Conservation (phyloP, 1,284 basidiomycete species). For the Moesziomyces globuligerus region DNA sequence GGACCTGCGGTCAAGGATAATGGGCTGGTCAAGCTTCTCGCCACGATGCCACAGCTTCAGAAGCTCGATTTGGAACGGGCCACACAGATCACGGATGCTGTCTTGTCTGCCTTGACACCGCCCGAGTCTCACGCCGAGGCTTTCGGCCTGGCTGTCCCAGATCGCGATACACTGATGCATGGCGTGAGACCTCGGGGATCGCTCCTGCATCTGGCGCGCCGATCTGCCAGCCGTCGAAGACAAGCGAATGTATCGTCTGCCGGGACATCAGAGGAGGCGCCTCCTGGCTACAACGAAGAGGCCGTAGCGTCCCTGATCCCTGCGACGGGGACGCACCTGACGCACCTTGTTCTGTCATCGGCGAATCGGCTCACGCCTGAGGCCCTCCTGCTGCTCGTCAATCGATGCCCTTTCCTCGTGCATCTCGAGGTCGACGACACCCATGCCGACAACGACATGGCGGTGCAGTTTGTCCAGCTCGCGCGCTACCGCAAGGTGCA, state of each 20-base stretch:
- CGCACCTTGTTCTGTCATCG: constrained; percentile 77
- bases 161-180: constrained; percentile 23
- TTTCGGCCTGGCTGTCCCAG: constrained; percentile 28
- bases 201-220: constrained; percentile 20
- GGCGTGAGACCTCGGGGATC: constrained; percentile 26
- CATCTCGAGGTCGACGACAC: constrained; percentile 60
- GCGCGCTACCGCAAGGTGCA: constrained; percentile 35
- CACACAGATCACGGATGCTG: constrained; percentile 77
- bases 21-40: constrained; percentile 78
- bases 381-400: constrained; percentile 43
- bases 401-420: constrained; percentile 40
- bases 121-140: constrained; percentile 68
- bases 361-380: constrained; percentile 28
- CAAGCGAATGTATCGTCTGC: constrained; percentile 18
- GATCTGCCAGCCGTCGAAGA: constrained; percentile 37
- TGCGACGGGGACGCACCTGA: constrained; percentile 74
- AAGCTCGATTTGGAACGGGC: constrained; percentile 87
- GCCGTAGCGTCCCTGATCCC: constrained; percentile 40
- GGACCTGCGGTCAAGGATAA: constrained; percentile 70
- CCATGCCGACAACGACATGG: constrained; percentile 39
- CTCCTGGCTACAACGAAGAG: constrained; percentile 24
- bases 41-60: constrained; percentile 77
- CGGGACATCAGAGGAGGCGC: constrained; percentile 6
- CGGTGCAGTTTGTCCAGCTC: constrained; percentile 48
- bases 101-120: constrained; percentile 75